Evolutionary conservation across 768 basidiomycete genomes (phyloP), one percentile per base, ranked within the genome.

Genomic region (Leccinum broughii): DNA sequence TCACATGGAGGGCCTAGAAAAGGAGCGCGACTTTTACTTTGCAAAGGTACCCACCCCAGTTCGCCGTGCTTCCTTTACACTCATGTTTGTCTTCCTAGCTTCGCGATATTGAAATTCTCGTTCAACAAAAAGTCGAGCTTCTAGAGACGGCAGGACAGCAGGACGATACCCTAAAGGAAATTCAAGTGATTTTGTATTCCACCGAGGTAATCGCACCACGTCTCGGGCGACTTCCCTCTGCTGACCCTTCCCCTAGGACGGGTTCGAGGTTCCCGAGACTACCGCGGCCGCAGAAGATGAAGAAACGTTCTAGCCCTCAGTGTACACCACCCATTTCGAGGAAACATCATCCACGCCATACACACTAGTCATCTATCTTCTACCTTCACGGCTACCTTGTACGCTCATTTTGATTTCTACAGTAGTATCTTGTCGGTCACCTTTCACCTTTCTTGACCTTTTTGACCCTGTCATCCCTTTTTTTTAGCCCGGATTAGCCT

Each of bases 11-110:
- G 92, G 92, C 1, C 78, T 98, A 41, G 95, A 98, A 81, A 98
- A 95, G 80, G 97, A 99, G 77, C 80, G 95, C 51, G 95, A 98
- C 74, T 98, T 99, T 75, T 99, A 99, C 77, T 99, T 98, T 75
- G 88, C 90, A 69, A 99, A 98, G 85, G 95, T 96, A 66, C 51
- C 81, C 2, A 9, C 17, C 44, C 61, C 32, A 51, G 28, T 55
- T 60, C 51, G 9, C 54, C 44, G 44, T 48, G 46, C 51, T 58
- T 64, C 54, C 10, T 49, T 56, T 57, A 26, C 32, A 17, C 58
- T 60, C 56, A 56, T 50, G 50, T 13, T 55, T 24, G 22, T n/a
- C 30, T 51, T 60, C 28, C n/a, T 56, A 98, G 94, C 84, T 99
- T 57, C 88, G 97, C 35, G 91, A 96, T 60, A 98, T 99, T 67